phyloP scores from a whole-genome alignment of 208 protist species.

The Trypanosomatidae sp. region DNA sequence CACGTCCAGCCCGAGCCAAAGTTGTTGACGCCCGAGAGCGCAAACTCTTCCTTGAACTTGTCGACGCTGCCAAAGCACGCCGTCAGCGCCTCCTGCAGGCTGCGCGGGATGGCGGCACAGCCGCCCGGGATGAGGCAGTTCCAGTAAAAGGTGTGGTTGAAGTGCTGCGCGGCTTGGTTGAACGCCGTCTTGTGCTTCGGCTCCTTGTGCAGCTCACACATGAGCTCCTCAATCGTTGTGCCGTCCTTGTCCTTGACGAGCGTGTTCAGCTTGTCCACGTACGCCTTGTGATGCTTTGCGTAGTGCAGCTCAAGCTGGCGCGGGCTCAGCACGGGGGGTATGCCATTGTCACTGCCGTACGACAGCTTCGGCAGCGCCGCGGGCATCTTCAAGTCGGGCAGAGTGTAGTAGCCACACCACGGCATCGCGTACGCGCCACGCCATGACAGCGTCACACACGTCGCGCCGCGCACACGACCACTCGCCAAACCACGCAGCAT shows the following conservation, averaged over 20 bases:
- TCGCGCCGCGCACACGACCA: neutral
- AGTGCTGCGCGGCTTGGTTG: conserved; percentile 89
- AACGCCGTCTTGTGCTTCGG: conserved; percentile 64
- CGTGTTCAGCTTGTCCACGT: conserved; percentile 87
- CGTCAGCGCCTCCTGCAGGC: conserved; percentile 51
- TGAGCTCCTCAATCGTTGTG: conserved; percentile 79
- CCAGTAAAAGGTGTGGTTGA: conserved; percentile 91
- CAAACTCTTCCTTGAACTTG: conserved; percentile 83
- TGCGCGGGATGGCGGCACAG: conserved; percentile 35
- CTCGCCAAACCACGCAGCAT: neutral
- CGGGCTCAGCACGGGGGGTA: conserved; percentile 52
- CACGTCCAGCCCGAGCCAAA: conserved; percentile 93
- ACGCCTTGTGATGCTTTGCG: conserved; percentile 89
- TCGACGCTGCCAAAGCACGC: conserved; percentile 74
- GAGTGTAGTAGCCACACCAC: conserved; percentile 41
- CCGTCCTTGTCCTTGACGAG: conserved; percentile 49
- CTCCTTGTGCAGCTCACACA: conserved; percentile 20
- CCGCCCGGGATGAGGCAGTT: conserved; percentile 63
- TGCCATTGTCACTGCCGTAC: conserved; percentile 63
- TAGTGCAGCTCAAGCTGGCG: conserved; percentile 88
- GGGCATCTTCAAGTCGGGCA: conserved; percentile 50
- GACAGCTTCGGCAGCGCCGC: conserved; percentile 58
- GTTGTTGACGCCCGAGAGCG: conserved; percentile 62
- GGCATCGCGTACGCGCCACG: conserved; percentile 2
- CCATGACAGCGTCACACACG: neutral